Percentiles rank a stretch among this genome's conserved stretches.
Conservation (phyloP, 164 flowering plant genomes). For the Vitis rupestris region DNA sequence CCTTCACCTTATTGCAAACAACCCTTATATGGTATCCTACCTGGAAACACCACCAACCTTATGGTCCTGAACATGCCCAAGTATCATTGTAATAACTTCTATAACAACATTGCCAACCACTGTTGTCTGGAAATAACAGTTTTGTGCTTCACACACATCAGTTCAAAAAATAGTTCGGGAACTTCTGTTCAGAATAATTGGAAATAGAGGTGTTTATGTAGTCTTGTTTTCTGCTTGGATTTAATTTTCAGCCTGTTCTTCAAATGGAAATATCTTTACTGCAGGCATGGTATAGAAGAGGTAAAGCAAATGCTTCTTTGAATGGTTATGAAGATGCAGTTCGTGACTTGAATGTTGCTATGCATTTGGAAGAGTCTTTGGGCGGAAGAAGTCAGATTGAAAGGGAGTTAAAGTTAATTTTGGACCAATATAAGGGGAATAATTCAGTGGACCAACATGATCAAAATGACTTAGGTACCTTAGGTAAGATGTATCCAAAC, state of each 20-base stretch:
- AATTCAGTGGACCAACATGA: conserved; percentile 11
- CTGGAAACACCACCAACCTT: no score
- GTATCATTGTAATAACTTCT: no score
- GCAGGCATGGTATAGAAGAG: conserved; percentile 95
- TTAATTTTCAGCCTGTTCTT: conserved; percentile 1
- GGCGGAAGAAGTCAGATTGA: conserved; percentile 59
- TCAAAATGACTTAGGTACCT: conserved; percentile 15
- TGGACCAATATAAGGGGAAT: conserved; percentile 18
- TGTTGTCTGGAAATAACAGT: no score
- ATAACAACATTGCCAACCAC: no score
- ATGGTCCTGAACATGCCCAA: no score
- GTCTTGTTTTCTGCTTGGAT: not conserved
- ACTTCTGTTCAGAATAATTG: no score
- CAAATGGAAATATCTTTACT: not conserved
- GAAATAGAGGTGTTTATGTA: not conserved
- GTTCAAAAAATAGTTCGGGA: no score
- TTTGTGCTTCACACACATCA: no score
- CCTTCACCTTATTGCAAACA: no score
- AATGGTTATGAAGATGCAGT: conserved; percentile 59
- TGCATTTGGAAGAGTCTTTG: conserved; percentile 46
- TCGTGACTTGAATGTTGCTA: conserved; percentile 56
- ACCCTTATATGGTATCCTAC: no score
- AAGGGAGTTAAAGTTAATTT: conserved; percentile 39
- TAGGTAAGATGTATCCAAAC: conserved; percentile 27
- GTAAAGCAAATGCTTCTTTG: conserved; percentile 59